Conservation (phyloP, 2,329 filamentous ascomycete species). For the Cordyceps sp. region DNA sequence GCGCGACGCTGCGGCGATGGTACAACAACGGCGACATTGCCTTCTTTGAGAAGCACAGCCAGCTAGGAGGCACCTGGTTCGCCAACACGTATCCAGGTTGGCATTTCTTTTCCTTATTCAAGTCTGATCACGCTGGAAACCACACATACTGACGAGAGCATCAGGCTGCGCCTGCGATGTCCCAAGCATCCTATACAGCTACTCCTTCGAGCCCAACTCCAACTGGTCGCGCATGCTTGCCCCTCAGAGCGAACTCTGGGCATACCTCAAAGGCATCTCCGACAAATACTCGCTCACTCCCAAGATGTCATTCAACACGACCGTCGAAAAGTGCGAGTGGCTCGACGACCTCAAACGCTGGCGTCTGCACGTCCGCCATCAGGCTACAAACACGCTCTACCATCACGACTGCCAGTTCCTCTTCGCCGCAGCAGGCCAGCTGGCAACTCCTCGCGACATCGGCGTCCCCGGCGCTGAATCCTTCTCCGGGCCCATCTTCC, state of each 20-base stretch:
- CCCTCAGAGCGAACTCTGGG: conserved; percentile 34
- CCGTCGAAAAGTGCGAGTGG: conserved; percentile 22
- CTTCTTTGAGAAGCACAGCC: conserved; percentile 40
- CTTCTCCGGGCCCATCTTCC: conserved; percentile 36
- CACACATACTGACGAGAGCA: too few species aligned
- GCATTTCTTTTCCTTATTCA: not conserved
- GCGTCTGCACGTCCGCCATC: conserved; percentile 13
- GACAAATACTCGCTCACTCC: conserved; percentile 21
- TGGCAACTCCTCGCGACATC: conserved; percentile 15
- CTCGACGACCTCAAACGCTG: conserved; percentile 16
- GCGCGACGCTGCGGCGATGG: conserved; percentile 37
- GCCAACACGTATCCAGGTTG: conserved; percentile 41
- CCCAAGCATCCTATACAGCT: conserved; percentile 43
- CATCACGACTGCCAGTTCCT: conserved; percentile 23
- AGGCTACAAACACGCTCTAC: conserved; percentile 7
- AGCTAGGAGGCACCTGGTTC: conserved; percentile 48
- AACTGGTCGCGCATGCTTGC: conserved; percentile 43
- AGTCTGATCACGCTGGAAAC: too few species aligned
- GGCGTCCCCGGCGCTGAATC: conserved; percentile 29
- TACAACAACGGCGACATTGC: conserved; percentile 40
- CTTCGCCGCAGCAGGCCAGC: conserved; percentile 16
- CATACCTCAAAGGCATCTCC: conserved; percentile 38
- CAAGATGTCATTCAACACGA: conserved; percentile 20
- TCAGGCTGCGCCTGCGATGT: conserved; percentile 34
- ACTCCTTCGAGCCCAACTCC: conserved; percentile 41